Conservation (phyloP, 139 green algal species). For the Picochlorum costavermella region DNA sequence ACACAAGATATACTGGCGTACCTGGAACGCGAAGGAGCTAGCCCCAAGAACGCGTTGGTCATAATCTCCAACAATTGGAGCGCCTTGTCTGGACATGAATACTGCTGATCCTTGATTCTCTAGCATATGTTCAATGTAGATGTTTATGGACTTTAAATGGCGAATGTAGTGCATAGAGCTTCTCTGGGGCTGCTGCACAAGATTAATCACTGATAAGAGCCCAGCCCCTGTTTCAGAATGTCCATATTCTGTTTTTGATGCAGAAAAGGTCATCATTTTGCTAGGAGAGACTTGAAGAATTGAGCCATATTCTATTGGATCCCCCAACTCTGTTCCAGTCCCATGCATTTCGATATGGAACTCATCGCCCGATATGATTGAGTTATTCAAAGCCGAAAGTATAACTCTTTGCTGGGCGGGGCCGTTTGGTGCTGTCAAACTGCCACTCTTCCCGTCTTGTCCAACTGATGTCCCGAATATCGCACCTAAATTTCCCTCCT, state of each 20-base stretch:
- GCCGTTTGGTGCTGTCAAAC: slow-evolving; percentile 74
- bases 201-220: slow-evolving; percentile 35
- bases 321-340: slow-evolving; percentile 43
- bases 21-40: slow-evolving; percentile 29
- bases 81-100: neutral
- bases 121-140: slow-evolving; percentile 19
- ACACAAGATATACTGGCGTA: too few relatives aligned
- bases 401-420: slow-evolving; percentile 41
- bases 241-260: slow-evolving; percentile 55
- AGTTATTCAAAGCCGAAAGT: neutral
- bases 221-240: slow-evolving; percentile 70
- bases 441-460: slow-evolving; percentile 72
- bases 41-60: neutral
- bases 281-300: slow-evolving; percentile 17
- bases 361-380: too few relatives aligned
- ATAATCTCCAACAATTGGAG: neutral
- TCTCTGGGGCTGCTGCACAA: slow-evolving; percentile 12
- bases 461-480: slow-evolving; percentile 64
- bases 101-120: neutral
- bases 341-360: slow-evolving; percentile 43
- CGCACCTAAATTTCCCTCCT: slow-evolving; percentile 14
- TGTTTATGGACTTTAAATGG: slow-evolving; percentile 42
- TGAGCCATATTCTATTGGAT: slow-evolving; percentile 49
- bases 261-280: slow-evolving; percentile 34
- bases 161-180: neutral